A percentile compares a stretch with the other conserved stretches of the same genome.
phyloP scores from a whole-genome alignment of 495 filamentous ascomycete genomes.

The Lasiosphaeriaceae sp. region DNA sequence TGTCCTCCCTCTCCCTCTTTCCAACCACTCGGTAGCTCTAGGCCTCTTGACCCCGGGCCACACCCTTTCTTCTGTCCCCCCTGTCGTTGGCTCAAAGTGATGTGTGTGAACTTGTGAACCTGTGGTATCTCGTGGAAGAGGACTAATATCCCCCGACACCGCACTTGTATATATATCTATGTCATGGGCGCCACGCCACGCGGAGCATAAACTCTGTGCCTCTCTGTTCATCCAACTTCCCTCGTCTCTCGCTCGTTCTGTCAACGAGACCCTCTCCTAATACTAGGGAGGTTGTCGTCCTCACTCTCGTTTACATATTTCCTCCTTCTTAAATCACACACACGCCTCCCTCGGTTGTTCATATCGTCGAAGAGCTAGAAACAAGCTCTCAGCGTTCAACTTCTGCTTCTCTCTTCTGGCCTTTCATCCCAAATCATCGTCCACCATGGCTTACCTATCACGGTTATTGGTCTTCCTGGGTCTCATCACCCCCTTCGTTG shows the following conservation, averaged over 20 bases:
- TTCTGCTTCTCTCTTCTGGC: not conserved
- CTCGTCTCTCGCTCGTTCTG: not conserved
- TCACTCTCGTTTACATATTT: not conserved
- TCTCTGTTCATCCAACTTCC: not conserved
- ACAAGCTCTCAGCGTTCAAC: not conserved
- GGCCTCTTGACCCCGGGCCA: not conserved
- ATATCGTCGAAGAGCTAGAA: not conserved
- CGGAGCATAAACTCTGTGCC: not conserved
- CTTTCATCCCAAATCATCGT: not conserved
- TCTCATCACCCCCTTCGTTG: conserved; percentile 23
- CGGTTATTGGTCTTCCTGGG: conserved; percentile 9
- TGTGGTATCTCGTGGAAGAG: not conserved
- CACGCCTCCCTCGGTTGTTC: no score
- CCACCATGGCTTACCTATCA: conserved; percentile 9
- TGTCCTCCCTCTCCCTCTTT: not conserved
- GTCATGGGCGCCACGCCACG: not conserved
- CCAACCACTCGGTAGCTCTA: not conserved
- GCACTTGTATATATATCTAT: not conserved
- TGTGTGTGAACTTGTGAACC: not conserved
- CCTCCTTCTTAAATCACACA: not conserved
- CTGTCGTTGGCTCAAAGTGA: not conserved
- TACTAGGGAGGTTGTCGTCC: not conserved
- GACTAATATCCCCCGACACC: not conserved
- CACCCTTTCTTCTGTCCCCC: not conserved
- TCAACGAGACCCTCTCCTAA: not conserved